Base-by-base conservation (phyloP, 805 yeast species). In the Yarrowia osloensis region DNA sequence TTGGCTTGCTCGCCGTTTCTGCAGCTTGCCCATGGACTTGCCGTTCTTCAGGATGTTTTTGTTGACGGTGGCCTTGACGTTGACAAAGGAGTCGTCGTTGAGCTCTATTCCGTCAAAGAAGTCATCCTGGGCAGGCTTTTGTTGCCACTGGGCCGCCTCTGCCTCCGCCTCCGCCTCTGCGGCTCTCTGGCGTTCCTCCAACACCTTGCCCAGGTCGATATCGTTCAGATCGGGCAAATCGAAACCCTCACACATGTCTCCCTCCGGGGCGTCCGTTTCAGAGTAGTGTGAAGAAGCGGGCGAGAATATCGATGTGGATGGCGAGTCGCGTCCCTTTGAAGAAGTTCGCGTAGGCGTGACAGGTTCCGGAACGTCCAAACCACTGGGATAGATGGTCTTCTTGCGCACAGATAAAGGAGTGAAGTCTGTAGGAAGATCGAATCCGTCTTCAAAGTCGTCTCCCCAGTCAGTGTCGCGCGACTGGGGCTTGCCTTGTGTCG, bases 61-160 rank as follows among this genome's bases (percentile, higher is more conserved):
- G 28, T 57, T 57, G 28, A 46, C 44, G 3, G 66, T 44, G 2
- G 66, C n/a, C 28, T 61, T 61, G 33, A 61, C 54, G n/a, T 39
- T 57, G 29, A 44, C 44, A 13, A 61, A 61, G 5, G 66, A 61
- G 42, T 61, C 54, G 5, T 61, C 66, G 19, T 61, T 44, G 24
- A 61, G 44, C 44, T 61, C 66, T 19, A 61, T 61, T 8, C 66
- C 66, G 40, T 61, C 66, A 40, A 61, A 61, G 22, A 61, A 61
- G 54, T 61, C 54, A 8, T 61, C 66, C 24, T 61, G 52, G 2
- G 40, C 66, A 3, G 42, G 54, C 11, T 17, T 11, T 5, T 44
- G 54, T 33, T 46, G 40, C 54, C 40, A 35, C n/a, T 21, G 54
- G 3, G 52, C 42, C 5, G 54, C 42, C 33, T 61, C 66, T 0